Evolutionary conservation across 2,329 filamentous ascomycete species (phyloP).

Genomic region (Lachnellula occidentalis): DNA sequence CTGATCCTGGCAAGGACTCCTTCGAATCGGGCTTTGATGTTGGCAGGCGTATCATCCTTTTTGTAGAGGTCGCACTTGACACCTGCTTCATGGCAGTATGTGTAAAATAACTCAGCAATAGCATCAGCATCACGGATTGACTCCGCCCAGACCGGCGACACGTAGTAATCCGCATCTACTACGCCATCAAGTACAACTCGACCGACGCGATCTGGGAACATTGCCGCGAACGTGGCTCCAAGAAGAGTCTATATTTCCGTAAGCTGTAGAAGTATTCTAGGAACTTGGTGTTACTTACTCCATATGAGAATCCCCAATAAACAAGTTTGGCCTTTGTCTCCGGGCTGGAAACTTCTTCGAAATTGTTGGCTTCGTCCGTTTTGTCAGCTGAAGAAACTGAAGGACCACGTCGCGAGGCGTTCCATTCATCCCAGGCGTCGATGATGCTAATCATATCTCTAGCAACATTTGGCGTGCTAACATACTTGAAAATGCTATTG

Average conservation of each 20-base stretch:
- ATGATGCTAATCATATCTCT: conserved; percentile 35
- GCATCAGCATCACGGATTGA: conserved; percentile 26
- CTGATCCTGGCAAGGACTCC: conserved; percentile 38
- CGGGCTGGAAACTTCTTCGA: not conserved
- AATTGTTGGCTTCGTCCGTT: not conserved
- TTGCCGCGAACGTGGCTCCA: conserved; percentile 40
- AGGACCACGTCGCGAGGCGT: not conserved
- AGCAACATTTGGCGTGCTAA: conserved; percentile 31
- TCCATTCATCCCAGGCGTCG: conserved; percentile 30
- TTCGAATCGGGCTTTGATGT: conserved; percentile 23
- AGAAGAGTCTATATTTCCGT: conserved; percentile 24
- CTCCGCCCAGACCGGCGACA: conserved; percentile 18
- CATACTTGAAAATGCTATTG: conserved; percentile 27
- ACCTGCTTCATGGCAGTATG: conserved; percentile 32
- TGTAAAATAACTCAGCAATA: conserved; percentile 24
- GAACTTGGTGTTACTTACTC: conserved; percentile 13
- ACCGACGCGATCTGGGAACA: conserved; percentile 40
- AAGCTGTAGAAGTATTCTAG: not conserved
- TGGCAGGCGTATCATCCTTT: conserved; percentile 14
- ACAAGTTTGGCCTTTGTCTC: conserved; percentile 26
- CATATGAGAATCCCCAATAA: conserved; percentile 49
- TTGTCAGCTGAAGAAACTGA: not conserved
- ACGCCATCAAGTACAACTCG: conserved; percentile 35
- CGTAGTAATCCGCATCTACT: conserved; percentile 26
- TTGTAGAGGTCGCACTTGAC: conserved; percentile 25